Percentiles rank a stretch among this genome's conserved stretches.
Evolutionary conservation across 306 rosid species (phyloP).

Genomic region (Prunus kanzakura): DNA sequence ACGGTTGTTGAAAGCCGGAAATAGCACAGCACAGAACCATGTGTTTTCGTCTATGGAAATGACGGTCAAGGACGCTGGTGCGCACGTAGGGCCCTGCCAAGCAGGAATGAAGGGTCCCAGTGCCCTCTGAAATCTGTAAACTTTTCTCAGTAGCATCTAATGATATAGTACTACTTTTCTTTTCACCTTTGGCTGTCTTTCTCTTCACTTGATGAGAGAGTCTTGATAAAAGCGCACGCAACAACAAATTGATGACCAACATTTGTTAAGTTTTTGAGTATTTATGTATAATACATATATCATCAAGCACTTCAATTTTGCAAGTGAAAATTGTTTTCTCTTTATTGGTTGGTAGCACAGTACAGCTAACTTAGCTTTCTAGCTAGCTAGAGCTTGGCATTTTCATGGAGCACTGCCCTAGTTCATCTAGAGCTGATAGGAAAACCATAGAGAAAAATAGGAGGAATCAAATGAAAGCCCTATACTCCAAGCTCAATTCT

Average conservation of each 20-base stretch:
- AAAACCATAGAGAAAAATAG: slow-evolving; percentile 58
- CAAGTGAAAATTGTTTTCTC: background rate
- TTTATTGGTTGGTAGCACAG: background rate
- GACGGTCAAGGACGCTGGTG: background rate
- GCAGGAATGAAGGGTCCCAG: background rate
- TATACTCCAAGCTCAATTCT: slow-evolving; percentile 50
- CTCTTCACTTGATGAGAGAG: background rate
- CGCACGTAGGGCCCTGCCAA: background rate
- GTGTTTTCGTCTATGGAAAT: background rate
- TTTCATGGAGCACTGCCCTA: slow-evolving; percentile 32
- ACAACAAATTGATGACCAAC: background rate
- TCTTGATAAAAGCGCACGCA: background rate
- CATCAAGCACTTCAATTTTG: background rate
- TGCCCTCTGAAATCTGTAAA: background rate
- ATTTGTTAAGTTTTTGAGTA: background rate
- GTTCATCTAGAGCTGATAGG: slow-evolving; percentile 53
- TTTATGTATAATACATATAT: background rate
- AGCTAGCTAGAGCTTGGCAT: background rate
- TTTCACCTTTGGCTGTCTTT: background rate
- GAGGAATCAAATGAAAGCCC: slow-evolving; percentile 70
- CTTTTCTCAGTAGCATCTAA: background rate
- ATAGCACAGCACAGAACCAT: background rate
- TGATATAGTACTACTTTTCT: background rate
- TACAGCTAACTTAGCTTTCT: background rate
- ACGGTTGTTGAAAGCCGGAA: background rate